phyloP scores from a whole-genome alignment of 345 rosid species.

The Aquilaria malaccensis region DNA sequence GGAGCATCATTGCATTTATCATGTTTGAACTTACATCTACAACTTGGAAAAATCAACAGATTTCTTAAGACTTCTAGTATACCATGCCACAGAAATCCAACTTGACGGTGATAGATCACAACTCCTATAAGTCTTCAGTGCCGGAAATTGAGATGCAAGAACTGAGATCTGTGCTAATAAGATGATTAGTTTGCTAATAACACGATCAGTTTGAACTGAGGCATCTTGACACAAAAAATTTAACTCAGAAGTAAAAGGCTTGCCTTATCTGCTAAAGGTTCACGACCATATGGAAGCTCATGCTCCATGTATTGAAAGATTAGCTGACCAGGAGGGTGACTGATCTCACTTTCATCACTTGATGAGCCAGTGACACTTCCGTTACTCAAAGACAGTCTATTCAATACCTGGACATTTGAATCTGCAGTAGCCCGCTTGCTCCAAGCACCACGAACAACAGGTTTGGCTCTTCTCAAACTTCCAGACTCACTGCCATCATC shows the following conservation, averaged over 20 bases:
- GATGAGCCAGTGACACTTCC: conserved; percentile 25
- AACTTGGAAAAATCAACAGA: conserved; percentile 1
- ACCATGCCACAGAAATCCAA: conserved; percentile 93
- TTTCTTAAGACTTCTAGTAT: conserved; percentile 12
- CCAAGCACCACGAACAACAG: conserved; percentile 16
- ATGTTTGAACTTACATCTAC: conserved; percentile 2
- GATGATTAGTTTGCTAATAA: conserved; percentile 11
- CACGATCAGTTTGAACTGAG: not conserved
- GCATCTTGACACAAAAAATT: not conserved
- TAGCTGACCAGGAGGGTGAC: conserved; percentile 27
- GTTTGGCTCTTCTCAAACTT: conserved; percentile 8
- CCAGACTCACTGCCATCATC: conserved; percentile 45
- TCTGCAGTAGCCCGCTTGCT: conserved; percentile 23
- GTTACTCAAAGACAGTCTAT: conserved; percentile 23
- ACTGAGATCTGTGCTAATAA: conserved; percentile 34
- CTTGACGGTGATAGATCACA: conserved; percentile 72
- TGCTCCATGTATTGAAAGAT: conserved; percentile 47
- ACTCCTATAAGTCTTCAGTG: conserved; percentile 50
- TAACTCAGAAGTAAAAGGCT: conserved; percentile 14
- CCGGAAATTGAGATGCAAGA: conserved; percentile 55
- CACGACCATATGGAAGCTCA: conserved; percentile 47
- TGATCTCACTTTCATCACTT: conserved; percentile 27
- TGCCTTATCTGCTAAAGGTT: conserved; percentile 56
- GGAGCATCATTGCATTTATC: not conserved
- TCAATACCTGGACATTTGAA: conserved; percentile 26